These are phyloP conservation scores for Nigrograna mackinnonii DNA, from an alignment of 2,329 filamentous ascomycete genomes.

Conservation along the genomic window DNA sequence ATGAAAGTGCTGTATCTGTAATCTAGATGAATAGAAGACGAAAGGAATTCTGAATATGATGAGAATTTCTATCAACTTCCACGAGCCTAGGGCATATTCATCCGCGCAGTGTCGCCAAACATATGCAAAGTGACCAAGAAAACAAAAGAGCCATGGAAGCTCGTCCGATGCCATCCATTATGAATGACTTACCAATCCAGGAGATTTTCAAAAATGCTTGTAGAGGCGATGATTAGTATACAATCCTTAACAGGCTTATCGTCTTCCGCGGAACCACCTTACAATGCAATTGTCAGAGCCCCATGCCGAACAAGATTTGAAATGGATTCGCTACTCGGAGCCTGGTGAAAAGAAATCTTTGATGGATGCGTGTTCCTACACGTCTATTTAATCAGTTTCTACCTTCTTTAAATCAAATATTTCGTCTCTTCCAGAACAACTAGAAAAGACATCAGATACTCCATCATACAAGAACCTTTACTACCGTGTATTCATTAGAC, in stretches of 20 bases:
- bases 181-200: slow-evolving; percentile 7
- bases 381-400: slow-evolving; percentile 5
- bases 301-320: slow-evolving; percentile 9
- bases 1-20: slow-evolving; percentile 6
- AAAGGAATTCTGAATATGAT: slow-evolving; percentile 1
- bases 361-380: slow-evolving; percentile 1
- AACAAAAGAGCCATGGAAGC: slow-evolving; percentile 8
- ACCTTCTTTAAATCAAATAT: slow-evolving; percentile 1
- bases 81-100: slow-evolving; percentile 3
- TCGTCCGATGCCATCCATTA: slow-evolving; percentile 5
- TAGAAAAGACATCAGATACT: slow-evolving; percentile 4
- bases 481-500: not conserved
- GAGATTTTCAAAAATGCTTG: slow-evolving; percentile 1
- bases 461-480: not conserved
- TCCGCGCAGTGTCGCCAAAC: slow-evolving; percentile 4
- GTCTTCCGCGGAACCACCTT: slow-evolving; percentile 8
- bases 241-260: slow-evolving; percentile 1
- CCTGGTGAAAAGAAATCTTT: not conserved
- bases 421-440: slow-evolving; percentile 8
- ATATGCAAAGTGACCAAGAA: slow-evolving; percentile 5
- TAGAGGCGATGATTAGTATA: slow-evolving; percentile 1
- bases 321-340: slow-evolving; percentile 7
- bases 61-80: slow-evolving; percentile 1
- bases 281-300: slow-evolving; percentile 4
- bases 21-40: slow-evolving; percentile 4